A percentile compares a stretch with the other conserved stretches of the same genome.
Evolutionary conservation across 2,329 filamentous ascomycete genomes (phyloP).

Genomic region (Rhynchosporium secalis): DNA sequence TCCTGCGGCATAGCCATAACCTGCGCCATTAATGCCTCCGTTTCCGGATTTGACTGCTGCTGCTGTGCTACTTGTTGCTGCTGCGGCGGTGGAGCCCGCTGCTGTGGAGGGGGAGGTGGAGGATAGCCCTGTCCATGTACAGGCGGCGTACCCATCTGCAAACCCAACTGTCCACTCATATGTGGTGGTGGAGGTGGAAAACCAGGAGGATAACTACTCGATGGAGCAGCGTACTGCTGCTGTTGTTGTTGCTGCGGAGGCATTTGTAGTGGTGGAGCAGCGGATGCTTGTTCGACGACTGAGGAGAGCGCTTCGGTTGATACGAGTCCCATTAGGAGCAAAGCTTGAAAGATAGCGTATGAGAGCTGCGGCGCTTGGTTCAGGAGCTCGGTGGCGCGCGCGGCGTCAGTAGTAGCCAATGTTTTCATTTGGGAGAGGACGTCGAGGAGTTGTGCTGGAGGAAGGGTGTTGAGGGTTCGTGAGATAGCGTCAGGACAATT

Average conservation of each 20-base stretch:
- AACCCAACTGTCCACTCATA: constrained; percentile 41
- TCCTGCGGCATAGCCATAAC: constrained; percentile 79
- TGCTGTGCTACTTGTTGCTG: constrained; percentile 44
- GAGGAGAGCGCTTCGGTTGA: constrained; percentile 79
- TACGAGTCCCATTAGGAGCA: constrained; percentile 89
- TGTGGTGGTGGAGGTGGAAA: constrained; percentile 43
- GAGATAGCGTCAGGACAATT: constrained; percentile 90
- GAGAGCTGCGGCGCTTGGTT: constrained; percentile 87
- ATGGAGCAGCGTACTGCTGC: constrained; percentile 28
- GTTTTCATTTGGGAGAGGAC: constrained; percentile 94
- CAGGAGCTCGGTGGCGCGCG: constrained; percentile 81
- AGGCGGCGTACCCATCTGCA: constrained; percentile 48
- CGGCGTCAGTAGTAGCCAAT: constrained; percentile 77
- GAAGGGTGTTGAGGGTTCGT: constrained; percentile 81
- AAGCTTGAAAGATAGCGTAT: constrained; percentile 92
- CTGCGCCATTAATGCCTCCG: constrained; percentile 75
- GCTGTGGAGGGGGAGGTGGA: constrained; percentile 28
- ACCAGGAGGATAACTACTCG: constrained; percentile 41
- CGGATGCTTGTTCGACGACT: constrained; percentile 64
- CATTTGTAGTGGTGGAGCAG: constrained; percentile 45
- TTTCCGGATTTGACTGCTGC: constrained; percentile 52
- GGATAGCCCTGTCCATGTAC: constrained; percentile 42
- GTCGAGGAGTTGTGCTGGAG: constrained; percentile 85
- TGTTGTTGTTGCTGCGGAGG: constrained; percentile 26
- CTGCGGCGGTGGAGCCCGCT: constrained; percentile 43